Evolutionary conservation across 2,329 filamentous ascomycete genomes (phyloP).

Genomic region (Keithomyces neogunnii): DNA sequence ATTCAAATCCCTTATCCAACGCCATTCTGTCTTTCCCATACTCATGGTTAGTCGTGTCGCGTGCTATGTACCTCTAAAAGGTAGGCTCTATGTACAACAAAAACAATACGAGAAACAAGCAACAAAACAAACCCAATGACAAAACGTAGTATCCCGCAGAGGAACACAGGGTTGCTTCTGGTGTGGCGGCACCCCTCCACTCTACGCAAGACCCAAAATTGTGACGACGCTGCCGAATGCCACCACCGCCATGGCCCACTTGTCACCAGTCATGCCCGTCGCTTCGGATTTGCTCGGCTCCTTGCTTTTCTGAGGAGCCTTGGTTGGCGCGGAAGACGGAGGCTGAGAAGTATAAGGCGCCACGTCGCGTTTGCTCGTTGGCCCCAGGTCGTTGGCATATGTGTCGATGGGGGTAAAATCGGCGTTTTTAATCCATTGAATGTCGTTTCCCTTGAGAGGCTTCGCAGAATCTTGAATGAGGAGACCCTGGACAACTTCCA

Average conservation of each 20-base stretch:
- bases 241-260: neutral
- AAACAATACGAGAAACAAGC: neutral
- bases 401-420: constrained; percentile 13
- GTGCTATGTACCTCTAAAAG: neutral
- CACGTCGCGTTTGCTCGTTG: constrained; percentile 4
- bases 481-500: constrained; percentile 55
- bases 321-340: neutral
- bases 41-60: neutral
- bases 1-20: neutral
- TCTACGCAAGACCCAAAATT: constrained; percentile 1
- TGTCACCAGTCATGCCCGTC: neutral
- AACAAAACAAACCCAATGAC: neutral
- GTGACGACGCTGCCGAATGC: neutral
- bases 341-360: neutral
- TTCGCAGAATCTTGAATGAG: constrained; percentile 33
- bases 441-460: constrained; percentile 39
- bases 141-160: too few relatives aligned
- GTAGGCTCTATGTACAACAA: neutral
- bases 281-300: constrained; percentile 1
- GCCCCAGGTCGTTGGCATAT: constrained; percentile 6
- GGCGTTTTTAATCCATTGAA: constrained; percentile 23
- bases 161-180: too few relatives aligned
- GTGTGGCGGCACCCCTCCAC: too few relatives aligned
- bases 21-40: neutral
- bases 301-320: neutral